Conservation (phyloP, 2,329 filamentous ascomycete species). For the Penicillium palitans region DNA sequence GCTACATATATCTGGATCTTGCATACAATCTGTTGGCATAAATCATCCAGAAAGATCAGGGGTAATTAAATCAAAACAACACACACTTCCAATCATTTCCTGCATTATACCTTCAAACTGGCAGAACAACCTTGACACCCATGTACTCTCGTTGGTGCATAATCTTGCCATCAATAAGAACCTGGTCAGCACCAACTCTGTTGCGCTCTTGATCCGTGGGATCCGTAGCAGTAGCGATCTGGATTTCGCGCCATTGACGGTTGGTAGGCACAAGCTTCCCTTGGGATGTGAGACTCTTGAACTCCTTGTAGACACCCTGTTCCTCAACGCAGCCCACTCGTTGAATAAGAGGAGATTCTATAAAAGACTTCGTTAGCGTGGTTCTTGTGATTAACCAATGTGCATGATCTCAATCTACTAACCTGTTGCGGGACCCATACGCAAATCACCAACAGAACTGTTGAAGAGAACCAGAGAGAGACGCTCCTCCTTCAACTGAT, state of each 20-base stretch:
- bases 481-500: slow-evolving; percentile 33
- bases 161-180: slow-evolving; percentile 47
- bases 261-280: slow-evolving; percentile 50
- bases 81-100: not conserved
- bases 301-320: slow-evolving; percentile 51
- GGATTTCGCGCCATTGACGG: slow-evolving; percentile 52
- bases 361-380: not conserved
- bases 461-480: slow-evolving; percentile 48
- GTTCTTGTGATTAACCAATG: not conserved
- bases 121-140: slow-evolving; percentile 49
- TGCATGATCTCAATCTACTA: slow-evolving; percentile 2
- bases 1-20: not conserved
- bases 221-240: slow-evolving; percentile 48
- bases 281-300: slow-evolving; percentile 44
- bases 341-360: slow-evolving; percentile 42
- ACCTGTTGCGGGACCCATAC: slow-evolving; percentile 45
- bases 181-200: slow-evolving; percentile 45
- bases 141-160: slow-evolving; percentile 52
- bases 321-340: slow-evolving; percentile 46
- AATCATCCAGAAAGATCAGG: not conserved
- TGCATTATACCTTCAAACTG: slow-evolving; percentile 34
- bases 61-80: not conserved
- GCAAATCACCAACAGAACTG: slow-evolving; percentile 47
- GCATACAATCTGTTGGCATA: not conserved
- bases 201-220: slow-evolving; percentile 46